These are phyloP conservation scores for Psilocybe cyanescens DNA, from an alignment of 768 basidiomycete species.

Conservation along the genomic window DNA sequence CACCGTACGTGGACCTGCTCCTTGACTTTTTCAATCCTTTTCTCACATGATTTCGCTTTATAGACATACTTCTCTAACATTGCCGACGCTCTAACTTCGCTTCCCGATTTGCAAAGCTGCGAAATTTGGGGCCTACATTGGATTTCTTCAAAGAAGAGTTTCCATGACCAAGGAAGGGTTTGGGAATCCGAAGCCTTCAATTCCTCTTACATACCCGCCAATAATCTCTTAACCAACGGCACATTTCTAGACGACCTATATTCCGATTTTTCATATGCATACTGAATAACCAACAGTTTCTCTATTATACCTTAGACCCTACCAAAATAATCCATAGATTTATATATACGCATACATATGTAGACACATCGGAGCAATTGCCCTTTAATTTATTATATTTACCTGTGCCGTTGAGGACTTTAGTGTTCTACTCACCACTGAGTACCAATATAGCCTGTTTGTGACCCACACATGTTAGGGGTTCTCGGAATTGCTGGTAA, in stretches of 20 bases:
- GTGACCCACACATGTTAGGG: no score
- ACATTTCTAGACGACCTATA: constrained; percentile 33
- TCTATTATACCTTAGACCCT: constrained; percentile 1
- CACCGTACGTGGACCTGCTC: constrained; percentile 43
- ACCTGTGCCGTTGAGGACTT: background rate
- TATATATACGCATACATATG: constrained; percentile 3
- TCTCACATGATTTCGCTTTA: constrained; percentile 25
- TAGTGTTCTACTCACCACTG: background rate
- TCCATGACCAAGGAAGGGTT: constrained; percentile 45
- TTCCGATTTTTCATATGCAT: constrained; percentile 35
- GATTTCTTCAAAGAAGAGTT: constrained; percentile 54
- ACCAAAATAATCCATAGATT: constrained; percentile 17
- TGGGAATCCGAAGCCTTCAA: constrained; percentile 59
- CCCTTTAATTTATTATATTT: constrained; percentile 18
- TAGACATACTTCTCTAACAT: constrained; percentile 70
- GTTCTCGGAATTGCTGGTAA: no score
- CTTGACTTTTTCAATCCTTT: constrained; percentile 14
- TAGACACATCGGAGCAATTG: background rate
- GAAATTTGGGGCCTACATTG: constrained; percentile 81
- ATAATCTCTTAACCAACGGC: constrained; percentile 31
- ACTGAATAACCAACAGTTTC: constrained; percentile 21
- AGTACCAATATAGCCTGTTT: no score
- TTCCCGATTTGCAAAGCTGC: constrained; percentile 66
- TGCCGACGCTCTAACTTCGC: constrained; percentile 56
- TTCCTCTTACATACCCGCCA: constrained; percentile 18